Evolutionary conservation across 176 grass and related monocot species (phyloP), one percentile per base, ranked within the genome.

Genomic region (Dactylis glomerata): DNA sequence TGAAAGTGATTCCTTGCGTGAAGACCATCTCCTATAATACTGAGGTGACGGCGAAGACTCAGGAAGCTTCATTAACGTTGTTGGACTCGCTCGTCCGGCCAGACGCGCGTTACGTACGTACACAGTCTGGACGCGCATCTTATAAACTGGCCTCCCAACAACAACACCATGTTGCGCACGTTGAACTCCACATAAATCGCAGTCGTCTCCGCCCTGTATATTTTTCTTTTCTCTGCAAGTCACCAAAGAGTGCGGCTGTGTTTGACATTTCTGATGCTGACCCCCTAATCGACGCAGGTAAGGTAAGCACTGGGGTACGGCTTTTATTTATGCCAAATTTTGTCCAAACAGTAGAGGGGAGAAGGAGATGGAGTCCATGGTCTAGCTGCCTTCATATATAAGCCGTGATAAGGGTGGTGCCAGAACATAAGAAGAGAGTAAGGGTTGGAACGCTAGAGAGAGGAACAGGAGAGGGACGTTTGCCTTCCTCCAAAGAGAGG

Each of bases 221-320:
- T 36, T 68, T 83, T 61, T 88, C 36, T 84, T 70, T 33, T 67
- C 5, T 84, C 79, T 86, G 6, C 76, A 75, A 84, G 75, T 84
- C 80, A 85, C 85, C 82, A 78, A 96, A 85, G 86, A 81, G 80
- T 86, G 87, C 75, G 84, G 84, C 52, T 32, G 66, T 86, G 65
- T 84, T 87, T 92, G 90, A 94, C 90, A 94, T 74, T 87, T 89
- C 50, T 51, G 81, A 92, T 66, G 79, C 65, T 88, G 93, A 87
- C 91, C 47, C 56, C 81, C 77, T 87, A 73, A 78, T 28, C 69
- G 9, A 45, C 87, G 70, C 85, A 91, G 88, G 86, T 91, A 82
- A 49, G 14, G 13, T 40, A 40, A 94, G 86, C 85, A 75, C 81
- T 81, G 61, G 66, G 59, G 82, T 82, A 92, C 51, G 76, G 45